Conservation (phyloP, 1,284 basidiomycete genomes). For the Moesziomyces parantarcticus region DNA sequence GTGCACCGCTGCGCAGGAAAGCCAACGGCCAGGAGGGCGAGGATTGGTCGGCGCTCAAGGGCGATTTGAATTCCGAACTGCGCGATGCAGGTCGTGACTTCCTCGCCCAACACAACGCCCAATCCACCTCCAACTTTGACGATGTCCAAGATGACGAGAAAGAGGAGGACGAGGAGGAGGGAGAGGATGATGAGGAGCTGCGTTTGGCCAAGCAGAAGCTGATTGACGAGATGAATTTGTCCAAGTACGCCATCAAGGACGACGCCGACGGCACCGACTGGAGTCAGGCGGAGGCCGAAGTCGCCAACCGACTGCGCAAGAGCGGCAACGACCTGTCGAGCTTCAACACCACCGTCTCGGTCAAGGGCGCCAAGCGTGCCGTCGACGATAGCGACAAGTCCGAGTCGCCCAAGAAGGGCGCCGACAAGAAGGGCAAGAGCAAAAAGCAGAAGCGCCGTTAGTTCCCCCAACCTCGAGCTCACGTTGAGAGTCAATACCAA, state of each 20-base stretch:
- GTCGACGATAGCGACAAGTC: conserved; percentile 22
- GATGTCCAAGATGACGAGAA: conserved; percentile 19
- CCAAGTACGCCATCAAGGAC: conserved; percentile 55
- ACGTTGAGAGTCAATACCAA: background rate
- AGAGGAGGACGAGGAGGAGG: conserved; percentile 10
- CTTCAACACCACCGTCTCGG: conserved; percentile 50
- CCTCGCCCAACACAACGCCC: conserved; percentile 19
- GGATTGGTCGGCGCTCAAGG: conserved; percentile 46
- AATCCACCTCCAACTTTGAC: conserved; percentile 16
- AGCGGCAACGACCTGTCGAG: conserved; percentile 41
- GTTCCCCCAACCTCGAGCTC: background rate
- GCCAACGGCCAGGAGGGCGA: conserved; percentile 19
- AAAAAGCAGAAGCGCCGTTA: conserved; percentile 41
- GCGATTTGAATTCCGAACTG: conserved; percentile 55
- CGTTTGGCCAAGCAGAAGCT: conserved; percentile 43
- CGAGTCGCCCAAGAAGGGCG: conserved; percentile 23
- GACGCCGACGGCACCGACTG: conserved; percentile 37
- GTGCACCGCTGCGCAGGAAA: conserved; percentile 22
- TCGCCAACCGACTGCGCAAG: conserved; percentile 48
- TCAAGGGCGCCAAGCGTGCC: conserved; percentile 43
- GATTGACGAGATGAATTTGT: conserved; percentile 56
- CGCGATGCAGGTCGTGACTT: conserved; percentile 50
- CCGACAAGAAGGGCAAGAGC: conserved; percentile 27
- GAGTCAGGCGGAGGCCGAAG: conserved; percentile 62
- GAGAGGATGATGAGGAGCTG: conserved; percentile 31